These are phyloP conservation scores for Coemansia asiatica DNA, from an alignment of 192 early-diverging fungal species.

Conservation along the genomic window DNA sequence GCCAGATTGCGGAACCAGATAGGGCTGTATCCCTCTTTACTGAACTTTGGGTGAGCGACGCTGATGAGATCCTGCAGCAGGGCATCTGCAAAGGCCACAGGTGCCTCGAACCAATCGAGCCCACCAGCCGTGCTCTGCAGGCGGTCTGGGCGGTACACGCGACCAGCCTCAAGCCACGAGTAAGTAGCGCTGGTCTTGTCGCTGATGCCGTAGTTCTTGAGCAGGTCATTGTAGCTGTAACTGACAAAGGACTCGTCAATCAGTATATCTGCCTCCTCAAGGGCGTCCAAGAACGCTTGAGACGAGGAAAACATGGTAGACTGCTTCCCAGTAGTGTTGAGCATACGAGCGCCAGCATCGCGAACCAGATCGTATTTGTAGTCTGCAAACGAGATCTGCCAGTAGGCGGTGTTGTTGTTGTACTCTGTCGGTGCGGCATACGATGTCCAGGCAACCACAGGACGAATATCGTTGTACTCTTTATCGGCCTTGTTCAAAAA, in stretches of 20 bases:
- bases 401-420: constrained; percentile 71
- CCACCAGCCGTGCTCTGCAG: constrained; percentile 62
- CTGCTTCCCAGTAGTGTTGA: constrained; percentile 47
- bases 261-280: constrained; percentile 62
- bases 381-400: constrained; percentile 57
- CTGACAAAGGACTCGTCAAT: constrained; percentile 70
- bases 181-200: constrained; percentile 37
- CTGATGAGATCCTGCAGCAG: constrained; percentile 70
- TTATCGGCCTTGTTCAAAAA: constrained; percentile 37
- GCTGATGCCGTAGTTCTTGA: constrained; percentile 60
- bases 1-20: constrained; percentile 75
- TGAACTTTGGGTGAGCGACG: constrained; percentile 60
- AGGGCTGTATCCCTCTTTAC: constrained; percentile 53
- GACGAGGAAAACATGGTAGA: constrained; percentile 42
- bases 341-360: constrained; percentile 68
- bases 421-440: constrained; percentile 60
- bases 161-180: constrained; percentile 65
- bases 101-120: constrained; percentile 70
- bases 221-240: constrained; percentile 53
- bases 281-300: constrained; percentile 55
- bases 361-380: constrained; percentile 62
- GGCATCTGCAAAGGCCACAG: constrained; percentile 66
- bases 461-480: constrained; percentile 46
- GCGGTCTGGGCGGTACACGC: constrained; percentile 70
- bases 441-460: constrained; percentile 63